Evolutionary conservation across 2,329 filamentous ascomycete genomes (phyloP).

Genomic region (Fusarium graminum): DNA sequence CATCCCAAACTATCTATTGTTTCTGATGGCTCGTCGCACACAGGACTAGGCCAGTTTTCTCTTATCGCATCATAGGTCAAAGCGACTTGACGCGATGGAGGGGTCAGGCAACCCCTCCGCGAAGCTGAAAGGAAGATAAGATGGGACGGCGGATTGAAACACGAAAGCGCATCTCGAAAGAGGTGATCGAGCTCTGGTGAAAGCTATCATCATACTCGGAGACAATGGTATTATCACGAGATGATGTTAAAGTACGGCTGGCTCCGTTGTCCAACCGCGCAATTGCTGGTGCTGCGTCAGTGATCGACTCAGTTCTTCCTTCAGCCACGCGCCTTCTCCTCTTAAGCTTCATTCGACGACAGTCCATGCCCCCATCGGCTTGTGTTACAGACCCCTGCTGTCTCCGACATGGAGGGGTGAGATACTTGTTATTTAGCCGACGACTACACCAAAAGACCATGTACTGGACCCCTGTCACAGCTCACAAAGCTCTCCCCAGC

Average conservation of each 20-base stretch:
- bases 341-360: conserved; percentile 39
- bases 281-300: conserved; percentile 18
- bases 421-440: conserved; percentile 36
- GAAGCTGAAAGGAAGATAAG: conserved; percentile 1
- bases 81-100: conserved; percentile 26
- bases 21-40: not conserved
- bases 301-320: conserved; percentile 12
- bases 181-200: not conserved
- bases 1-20: not conserved
- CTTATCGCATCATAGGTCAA: conserved; percentile 29
- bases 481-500: conserved; percentile 37
- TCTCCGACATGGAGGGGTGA: conserved; percentile 37
- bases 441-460: conserved; percentile 12
- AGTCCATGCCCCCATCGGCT: conserved; percentile 28
- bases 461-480: conserved; percentile 40
- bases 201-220: not conserved
- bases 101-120: conserved; percentile 33
- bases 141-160: not conserved
- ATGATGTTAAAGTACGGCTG: not conserved
- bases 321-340: conserved; percentile 21
- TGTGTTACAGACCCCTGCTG: conserved; percentile 46
- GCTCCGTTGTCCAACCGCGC: not conserved
- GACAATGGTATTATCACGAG: not conserved
- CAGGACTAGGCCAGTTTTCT: conserved; percentile 17
- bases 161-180: not conserved